Evolutionary conservation across 1,139 yeast genomes (phyloP).

Genomic region (Wickerhamomyces sp.): DNA sequence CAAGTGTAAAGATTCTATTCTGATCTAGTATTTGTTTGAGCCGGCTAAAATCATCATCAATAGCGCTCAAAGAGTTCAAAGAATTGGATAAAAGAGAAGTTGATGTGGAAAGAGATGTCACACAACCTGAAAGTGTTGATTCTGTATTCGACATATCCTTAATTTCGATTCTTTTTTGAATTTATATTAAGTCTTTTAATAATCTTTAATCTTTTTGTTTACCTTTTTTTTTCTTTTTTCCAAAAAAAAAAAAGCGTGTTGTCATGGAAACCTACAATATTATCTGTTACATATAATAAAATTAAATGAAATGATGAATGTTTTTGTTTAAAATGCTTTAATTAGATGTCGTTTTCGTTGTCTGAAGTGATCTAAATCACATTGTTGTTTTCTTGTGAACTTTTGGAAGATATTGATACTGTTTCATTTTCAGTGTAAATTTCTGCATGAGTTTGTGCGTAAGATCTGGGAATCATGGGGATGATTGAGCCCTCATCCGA

Average conservation of each 20-base stretch:
- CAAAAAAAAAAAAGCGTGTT: neutral
- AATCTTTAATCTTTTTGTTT: neutral
- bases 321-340: no score
- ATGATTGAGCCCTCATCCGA: slow-evolving; percentile 1
- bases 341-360: no score
- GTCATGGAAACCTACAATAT: neutral
- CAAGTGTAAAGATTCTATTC: slow-evolving; percentile 31
- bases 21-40: slow-evolving; percentile 19
- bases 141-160: neutral
- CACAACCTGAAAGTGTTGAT: slow-evolving; percentile 16
- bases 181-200: neutral
- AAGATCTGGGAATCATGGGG: neutral
- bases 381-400: no score
- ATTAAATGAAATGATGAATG: no score
- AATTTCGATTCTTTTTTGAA: neutral
- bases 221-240: neutral
- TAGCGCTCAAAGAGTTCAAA: slow-evolving; percentile 16
- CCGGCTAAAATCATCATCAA: slow-evolving; percentile 19
- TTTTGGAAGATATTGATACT: no score
- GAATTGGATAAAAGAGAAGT: slow-evolving; percentile 13
- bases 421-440: no score
- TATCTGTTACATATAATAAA: no score
- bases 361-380: no score
- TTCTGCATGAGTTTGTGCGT: no score
- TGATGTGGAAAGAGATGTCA: slow-evolving; percentile 17